Base-by-base conservation (phyloP, 495 filamentous ascomycete species). In the Tuber melanosporum region DNA sequence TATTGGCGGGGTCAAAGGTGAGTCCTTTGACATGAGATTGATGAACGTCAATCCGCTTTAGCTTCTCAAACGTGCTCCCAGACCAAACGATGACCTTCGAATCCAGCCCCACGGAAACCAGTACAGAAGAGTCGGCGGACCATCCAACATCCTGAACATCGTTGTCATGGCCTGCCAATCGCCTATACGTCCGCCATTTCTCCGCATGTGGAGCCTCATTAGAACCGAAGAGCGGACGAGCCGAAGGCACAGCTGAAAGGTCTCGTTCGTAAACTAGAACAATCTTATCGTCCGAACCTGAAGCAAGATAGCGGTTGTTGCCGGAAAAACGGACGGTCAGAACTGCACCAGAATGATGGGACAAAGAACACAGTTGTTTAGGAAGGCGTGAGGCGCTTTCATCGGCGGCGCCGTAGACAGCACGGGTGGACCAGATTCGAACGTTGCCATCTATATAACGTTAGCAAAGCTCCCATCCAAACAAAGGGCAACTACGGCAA, bases 1-100 rank as follows among this genome's bases (percentile, higher is more conserved):
- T 98, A 86, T 98, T 98, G 32, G 96, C 96, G 2, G 95, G 95
- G 82, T 99, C 95, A 83, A 99, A 99, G 1, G 94, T 97, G 82
- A 99, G 93, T 41, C 95, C 95, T 84, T 99, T 99, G 83, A 99
- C 96, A 82, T 98, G 95, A 82, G 94, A 97, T 83, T 96, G 92
- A 81, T 99, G 95, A 62, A 93, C 89, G 12, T 92, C 90, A 17
- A 99, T 86, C 4, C 91, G 93, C 87, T 98, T 98, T 73, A 99
- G 87, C 86, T 97, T 98, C 85, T 99, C 95, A 80, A 99, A 99
- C 26, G 95, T 98, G 84, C 94, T 91, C 22, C 95, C 95, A 2
- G 94, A 97, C 95, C 95, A 99, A 20, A 98, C 91, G 70, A 99
- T 96, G 26, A 98, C 91, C 85, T 98, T 98, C 36, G 96, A 98